Evolutionary conservation across 805 yeast species (phyloP), one percentile per base, ranked within the genome.

Genomic region (Cyberlindnera lachancei): DNA sequence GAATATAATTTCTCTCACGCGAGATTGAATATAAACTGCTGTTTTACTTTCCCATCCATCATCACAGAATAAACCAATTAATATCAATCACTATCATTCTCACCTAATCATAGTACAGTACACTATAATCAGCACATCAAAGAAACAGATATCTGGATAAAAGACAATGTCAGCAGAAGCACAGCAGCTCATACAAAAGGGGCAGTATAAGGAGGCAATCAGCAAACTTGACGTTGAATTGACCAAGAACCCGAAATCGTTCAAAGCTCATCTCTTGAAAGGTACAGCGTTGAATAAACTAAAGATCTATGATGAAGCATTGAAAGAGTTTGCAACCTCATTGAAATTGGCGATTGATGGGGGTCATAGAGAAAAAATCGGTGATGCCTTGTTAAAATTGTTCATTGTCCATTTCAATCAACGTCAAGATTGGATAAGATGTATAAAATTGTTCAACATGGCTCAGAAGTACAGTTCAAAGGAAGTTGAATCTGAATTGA

Each of bases 221-320:
- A n/a, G n/a, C n/a, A n/a, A n/a, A n/a, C n/a, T n/a, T n/a, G n/a
- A n/a, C n/a, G n/a, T n/a, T n/a, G n/a, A n/a, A n/a, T 40, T 74
- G 11, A 42, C 44, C 7, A 65, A 65, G 29, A 58, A 63, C 31
- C 63, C 71, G 2, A 44, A 44, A 6, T 66, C 79, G 0, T 64
- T 66, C 39, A 59, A 58, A 30, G 68, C 78, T 0, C 56, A 60
- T 21, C 29, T 66, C 8, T 60, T 70, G 30, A 50, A 75, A 35
- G 57, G 76, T 4, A 64, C 59, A 18, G 65, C 68, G 2, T 55
- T 63, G 38, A 64, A 65, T 37, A 63, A 70, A 41, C 41, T 59
- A 26, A 58, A 61, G 40, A 50, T 64, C 31, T 62, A 51, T 37
- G 68, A 65, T 10, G 53, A 48, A 5, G 73, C 79, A 4, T 53